A percentile compares a stretch with the other conserved stretches of the same genome.
Evolutionary conservation across 306 rosid genomes (phyloP).

Genomic region (Cicer bijugum): DNA sequence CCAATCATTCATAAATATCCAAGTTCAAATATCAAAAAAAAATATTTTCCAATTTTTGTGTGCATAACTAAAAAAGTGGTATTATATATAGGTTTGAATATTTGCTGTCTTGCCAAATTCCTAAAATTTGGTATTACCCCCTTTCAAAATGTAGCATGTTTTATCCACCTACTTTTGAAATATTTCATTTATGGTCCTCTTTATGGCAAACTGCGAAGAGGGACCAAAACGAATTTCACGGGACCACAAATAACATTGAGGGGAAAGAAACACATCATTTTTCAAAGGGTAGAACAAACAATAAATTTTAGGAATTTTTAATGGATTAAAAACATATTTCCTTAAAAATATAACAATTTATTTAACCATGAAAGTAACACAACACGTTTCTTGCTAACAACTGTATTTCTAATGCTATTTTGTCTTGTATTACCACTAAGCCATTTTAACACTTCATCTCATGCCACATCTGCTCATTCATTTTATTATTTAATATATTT

Average conservation of each 20-base stretch:
- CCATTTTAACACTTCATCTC: slow-evolving; percentile 7
- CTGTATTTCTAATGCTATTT: neutral
- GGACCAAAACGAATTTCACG: neutral
- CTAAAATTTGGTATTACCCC: neutral
- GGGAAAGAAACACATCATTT: neutral
- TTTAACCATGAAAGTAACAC: slow-evolving; percentile 26
- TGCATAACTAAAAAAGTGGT: neutral
- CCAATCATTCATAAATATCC: slow-evolving; percentile 28
- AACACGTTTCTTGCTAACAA: slow-evolving; percentile 4
- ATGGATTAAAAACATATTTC: neutral
- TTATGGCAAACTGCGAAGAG: neutral
- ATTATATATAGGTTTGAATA: neutral
- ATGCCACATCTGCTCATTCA: neutral
- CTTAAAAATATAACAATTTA: slow-evolving; percentile 6
- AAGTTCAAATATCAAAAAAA: slow-evolving; percentile 16
- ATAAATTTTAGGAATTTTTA: slow-evolving; percentile 4
- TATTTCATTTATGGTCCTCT: neutral
- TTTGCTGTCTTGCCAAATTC: neutral
- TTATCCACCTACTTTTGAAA: neutral
- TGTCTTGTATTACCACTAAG: neutral
- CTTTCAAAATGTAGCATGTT: neutral
- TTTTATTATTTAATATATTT: slow-evolving; percentile 4
- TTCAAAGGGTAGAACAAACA: neutral
- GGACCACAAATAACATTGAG: neutral
- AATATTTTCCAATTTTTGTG: slow-evolving; percentile 23